A percentile compares a stretch with the other conserved stretches of the same genome.
phyloP scores from a whole-genome alignment of 208 protist genomes.

The Leishmania arabica region DNA sequence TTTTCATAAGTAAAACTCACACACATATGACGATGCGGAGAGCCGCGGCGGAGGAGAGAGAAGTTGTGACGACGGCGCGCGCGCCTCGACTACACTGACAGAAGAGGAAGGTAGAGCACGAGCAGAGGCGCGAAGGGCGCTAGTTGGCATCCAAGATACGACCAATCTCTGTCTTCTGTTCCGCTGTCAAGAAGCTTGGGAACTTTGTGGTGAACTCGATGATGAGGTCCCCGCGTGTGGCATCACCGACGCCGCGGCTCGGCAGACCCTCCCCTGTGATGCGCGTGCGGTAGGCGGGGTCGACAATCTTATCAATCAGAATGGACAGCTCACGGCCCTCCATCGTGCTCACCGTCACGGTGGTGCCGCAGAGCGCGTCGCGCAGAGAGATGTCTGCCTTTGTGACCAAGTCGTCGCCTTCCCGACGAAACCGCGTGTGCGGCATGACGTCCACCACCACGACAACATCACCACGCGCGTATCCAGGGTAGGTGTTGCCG shows the following conservation, averaged over 20 bases:
- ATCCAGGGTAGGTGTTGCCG: constrained; percentile 63
- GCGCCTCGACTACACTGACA: not conserved
- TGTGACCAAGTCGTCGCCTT: constrained; percentile 82
- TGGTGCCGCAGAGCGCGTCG: constrained; percentile 88
- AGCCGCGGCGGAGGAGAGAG: not conserved
- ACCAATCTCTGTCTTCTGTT: constrained; percentile 87
- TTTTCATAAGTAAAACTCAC: not conserved
- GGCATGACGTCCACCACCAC: constrained; percentile 64
- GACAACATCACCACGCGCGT: constrained; percentile 74
- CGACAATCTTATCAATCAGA: constrained; percentile 88
- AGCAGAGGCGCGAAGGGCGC: not conserved
- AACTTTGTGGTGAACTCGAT: constrained; percentile 84
- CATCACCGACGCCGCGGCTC: constrained; percentile 23
- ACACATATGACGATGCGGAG: not conserved
- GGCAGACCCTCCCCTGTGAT: constrained; percentile 79
- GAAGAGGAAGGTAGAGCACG: constrained; percentile 17
- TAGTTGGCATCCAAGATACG: constrained; percentile 77
- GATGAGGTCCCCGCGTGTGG: constrained; percentile 72
- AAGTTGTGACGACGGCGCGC: not conserved
- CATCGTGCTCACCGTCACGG: constrained; percentile 79
- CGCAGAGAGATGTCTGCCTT: constrained; percentile 64
- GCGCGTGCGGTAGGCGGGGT: constrained; percentile 74
- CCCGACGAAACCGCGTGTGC: constrained; percentile 80
- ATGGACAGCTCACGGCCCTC: constrained; percentile 75
- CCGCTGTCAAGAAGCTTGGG: constrained; percentile 80